Base-by-base conservation (phyloP, 208 protist genomes). In the Trypanosoma melophagium region DNA sequence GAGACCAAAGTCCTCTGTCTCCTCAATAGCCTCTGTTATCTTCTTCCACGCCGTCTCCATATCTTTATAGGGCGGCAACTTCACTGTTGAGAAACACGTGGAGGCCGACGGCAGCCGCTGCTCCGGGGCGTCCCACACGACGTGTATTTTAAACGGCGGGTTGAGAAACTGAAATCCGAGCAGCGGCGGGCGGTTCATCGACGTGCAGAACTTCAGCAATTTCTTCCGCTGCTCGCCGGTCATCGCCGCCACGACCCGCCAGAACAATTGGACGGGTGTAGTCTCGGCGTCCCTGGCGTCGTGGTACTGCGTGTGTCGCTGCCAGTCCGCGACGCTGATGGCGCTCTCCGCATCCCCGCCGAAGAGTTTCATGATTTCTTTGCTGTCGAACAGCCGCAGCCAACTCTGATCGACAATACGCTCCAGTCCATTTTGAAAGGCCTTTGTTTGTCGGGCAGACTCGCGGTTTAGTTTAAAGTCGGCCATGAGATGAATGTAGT, bases 81-180 rank as follows among this genome's bases (percentile, higher is more conserved):
- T 97, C 24, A 98, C 70, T 38, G 90, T 89, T 16, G 92, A 97
- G 69, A 97, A 97, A 67, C 96, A 98, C 49, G 96, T 98, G 0
- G 90, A 77, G 1, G 92, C 82, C 0, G 94, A 95, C 8, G 96
- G 96, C 19, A 98, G 71, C 7, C 87, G 67, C n/a, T 93, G 75
- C 44, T 74, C 70, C 13, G 56, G n/a, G 42, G 66, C 69, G 14
- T 65, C 62, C 57, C 59, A 52, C 40, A 90, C 66, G 31, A 95
- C 54, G 47, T 95, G 76, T 22, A 98, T 60, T 67, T 89, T 92
- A 62, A 98, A 97, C 3, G 83, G 84, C 16, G 95, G 96, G 14
- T 90, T 80, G 13, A 98, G 77, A 63, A 93, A 93, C 45, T 79
- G 71, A 70, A 98, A 98, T 45, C 96, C 96, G 5, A 98, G 83